These are phyloP conservation scores for Candida qinlingensis DNA, from an alignment of 805 yeast genomes.

Conservation along the genomic window DNA sequence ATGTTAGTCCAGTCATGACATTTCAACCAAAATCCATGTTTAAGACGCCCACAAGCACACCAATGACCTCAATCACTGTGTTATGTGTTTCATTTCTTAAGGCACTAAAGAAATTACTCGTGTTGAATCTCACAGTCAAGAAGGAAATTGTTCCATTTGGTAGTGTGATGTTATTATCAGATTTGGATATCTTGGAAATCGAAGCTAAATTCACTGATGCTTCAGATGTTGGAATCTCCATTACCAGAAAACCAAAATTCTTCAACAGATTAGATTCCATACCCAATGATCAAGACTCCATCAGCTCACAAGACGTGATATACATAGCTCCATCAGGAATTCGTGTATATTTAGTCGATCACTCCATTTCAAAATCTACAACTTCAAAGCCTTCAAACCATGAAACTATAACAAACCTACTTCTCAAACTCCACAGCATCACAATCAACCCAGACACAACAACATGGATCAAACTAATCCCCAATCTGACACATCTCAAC, in stretches of 20 bases:
- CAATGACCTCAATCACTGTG: conserved; percentile 28
- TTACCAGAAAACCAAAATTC: conserved; percentile 25
- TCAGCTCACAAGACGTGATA: conserved; percentile 32
- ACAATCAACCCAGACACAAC: conserved; percentile 12
- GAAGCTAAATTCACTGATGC: conserved; percentile 43
- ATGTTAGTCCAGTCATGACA: conserved; percentile 8
- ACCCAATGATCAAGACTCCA: conserved; percentile 4
- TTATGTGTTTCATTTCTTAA: conserved; percentile 43
- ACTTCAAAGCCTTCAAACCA: conserved; percentile 39
- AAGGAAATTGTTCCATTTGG: conserved; percentile 44
- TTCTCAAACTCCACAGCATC: conserved; percentile 32
- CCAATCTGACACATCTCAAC: conserved; percentile 62
- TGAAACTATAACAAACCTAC: conserved; percentile 30
- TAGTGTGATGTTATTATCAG: conserved; percentile 33
- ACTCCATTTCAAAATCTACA: conserved; percentile 30
- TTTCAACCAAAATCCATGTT: conserved; percentile 17
- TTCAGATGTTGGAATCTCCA: conserved; percentile 38
- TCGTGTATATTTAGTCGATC: conserved; percentile 37
- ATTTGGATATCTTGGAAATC: conserved; percentile 32
- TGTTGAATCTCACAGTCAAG: conserved; percentile 29
- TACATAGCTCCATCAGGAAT: conserved; percentile 55
- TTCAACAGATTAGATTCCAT: conserved; percentile 29
- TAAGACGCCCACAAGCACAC: conserved; percentile 12
- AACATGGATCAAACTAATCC: conserved; percentile 63
- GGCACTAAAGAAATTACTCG: conserved; percentile 41